Percentiles rank a stretch among this genome's conserved stretches.
Evolutionary conservation across 257 asterid genomes (phyloP).

Genomic region (Gentiana straminea): DNA sequence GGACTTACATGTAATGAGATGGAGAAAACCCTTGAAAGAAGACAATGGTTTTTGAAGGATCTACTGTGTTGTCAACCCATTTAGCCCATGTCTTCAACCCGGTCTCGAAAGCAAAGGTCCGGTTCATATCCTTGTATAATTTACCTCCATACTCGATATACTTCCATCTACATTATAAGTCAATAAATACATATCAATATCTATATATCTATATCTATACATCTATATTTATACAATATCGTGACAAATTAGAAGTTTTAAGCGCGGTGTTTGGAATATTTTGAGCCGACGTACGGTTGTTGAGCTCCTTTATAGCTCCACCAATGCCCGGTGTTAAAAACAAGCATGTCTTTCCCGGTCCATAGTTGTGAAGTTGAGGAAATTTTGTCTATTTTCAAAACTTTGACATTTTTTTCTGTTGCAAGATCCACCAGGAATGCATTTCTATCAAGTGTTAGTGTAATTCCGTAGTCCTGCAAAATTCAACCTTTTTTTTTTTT

Average conservation of each 20-base stretch:
- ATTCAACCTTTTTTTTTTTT: too few species aligned
- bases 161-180: conserved; percentile 27
- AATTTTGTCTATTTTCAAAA: conserved; percentile 17
- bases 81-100: conserved; percentile 54
- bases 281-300: background rate
- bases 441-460: conserved; percentile 20
- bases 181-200: background rate
- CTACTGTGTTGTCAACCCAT: conserved; percentile 48
- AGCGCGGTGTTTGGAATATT: too few species aligned
- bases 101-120: conserved; percentile 50
- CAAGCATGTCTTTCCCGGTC: conserved; percentile 1
- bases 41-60: conserved; percentile 31
- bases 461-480: conserved; percentile 24
- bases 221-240: too few species aligned
- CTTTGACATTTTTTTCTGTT: conserved; percentile 24
- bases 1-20: conserved; percentile 53
- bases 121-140: conserved; percentile 56
- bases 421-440: conserved; percentile 45
- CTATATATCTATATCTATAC: too few species aligned
- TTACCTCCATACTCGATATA: conserved; percentile 38
- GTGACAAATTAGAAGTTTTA: background rate
- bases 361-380: background rate
- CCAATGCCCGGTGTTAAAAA: conserved; percentile 3
- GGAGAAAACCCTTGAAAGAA: conserved; percentile 50
- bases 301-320: background rate